Percentiles rank a stretch among this genome's conserved stretches.
phyloP scores from a whole-genome alignment of 495 filamentous ascomycete genomes.

The Podospora pseudoanserina region DNA sequence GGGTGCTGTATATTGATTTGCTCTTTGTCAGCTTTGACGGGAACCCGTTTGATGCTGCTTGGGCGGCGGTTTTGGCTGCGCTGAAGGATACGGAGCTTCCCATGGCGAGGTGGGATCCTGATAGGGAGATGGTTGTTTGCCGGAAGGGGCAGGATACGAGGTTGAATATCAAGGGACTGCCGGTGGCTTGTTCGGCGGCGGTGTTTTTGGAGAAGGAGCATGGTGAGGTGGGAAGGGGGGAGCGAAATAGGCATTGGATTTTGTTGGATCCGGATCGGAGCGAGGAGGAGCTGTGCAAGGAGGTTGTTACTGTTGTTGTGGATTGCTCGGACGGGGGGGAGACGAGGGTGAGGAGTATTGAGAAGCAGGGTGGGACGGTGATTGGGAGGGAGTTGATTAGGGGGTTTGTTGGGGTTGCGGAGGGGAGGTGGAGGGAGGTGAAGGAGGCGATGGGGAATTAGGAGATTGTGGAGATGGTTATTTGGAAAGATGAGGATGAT shows the following conservation, averaged over 20 bases:
- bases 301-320: conserved; percentile 69
- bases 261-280: conserved; percentile 85
- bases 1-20: conserved; percentile 89
- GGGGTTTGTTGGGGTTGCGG: conserved; percentile 39
- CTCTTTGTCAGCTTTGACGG: conserved; percentile 88
- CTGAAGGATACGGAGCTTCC: conserved; percentile 76
- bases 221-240: conserved; percentile 37
- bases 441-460: conserved; percentile 20
- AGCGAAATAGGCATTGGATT: conserved; percentile 60
- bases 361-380: conserved; percentile 73
- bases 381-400: conserved; percentile 39
- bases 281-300: conserved; percentile 77
- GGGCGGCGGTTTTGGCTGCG: conserved; percentile 80
- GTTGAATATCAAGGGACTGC: conserved; percentile 56
- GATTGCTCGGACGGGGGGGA: conserved; percentile 52
- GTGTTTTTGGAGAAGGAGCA: conserved; percentile 71
- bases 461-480: not conserved
- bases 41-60: conserved; percentile 85
- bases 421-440: conserved; percentile 43
- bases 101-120: conserved; percentile 77
- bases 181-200: conserved; percentile 67
- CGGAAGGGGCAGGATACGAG: conserved; percentile 49
- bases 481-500: not conserved
- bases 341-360: conserved; percentile 61
- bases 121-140: conserved; percentile 74